Evolutionary conservation across 257 asterid genomes (phyloP), one percentile per base, ranked within the genome.

Genomic region (Ophiorrhiza pumila): DNA sequence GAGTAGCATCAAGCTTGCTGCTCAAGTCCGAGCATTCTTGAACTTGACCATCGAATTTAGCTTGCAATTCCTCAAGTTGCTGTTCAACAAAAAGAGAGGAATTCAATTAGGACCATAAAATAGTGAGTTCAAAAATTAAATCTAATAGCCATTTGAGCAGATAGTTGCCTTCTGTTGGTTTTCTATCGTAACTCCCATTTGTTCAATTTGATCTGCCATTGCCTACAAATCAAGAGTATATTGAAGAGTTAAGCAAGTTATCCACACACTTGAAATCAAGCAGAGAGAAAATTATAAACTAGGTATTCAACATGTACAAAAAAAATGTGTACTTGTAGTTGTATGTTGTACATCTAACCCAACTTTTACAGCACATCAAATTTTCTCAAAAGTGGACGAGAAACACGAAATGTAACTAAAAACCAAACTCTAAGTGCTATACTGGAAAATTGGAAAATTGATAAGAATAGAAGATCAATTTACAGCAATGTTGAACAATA

Each of bases 181-280:
- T 79, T 92, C 98, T 35, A 88, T 80, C 45, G 88, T 82, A 61
- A 83, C 63, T 58, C 92, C 90, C 96, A 88, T 83, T 78, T 88
- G 93, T 79, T 90, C 98, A 75, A 90, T 87, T 78, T 88, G 96
- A 76, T 92, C 98, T n/a, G 90, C 86, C 98, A 92, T 92, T 52
- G 90, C 90, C 98, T 92, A 71, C 41, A 50, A 20, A 9, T 22
- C 11, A 55, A 68, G 55, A 43, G 57, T 32, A 37, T n/a, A 1
- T 14, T 37, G 1, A 66, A 50, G 12, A 50, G 61, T 23, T 46
- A 57, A 80, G 49, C 45, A 41, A 73, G 31, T 47, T 72, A 77
- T 49, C 6, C 50, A 70, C 18, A 29, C 29, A n/a, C 29, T 22
- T n/a, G 1, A 62, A 53, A 63, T 22, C 58, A 65, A 60, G 57